phyloP scores from a whole-genome alignment of 2,329 filamentous ascomycete genomes.

The Penicillium sp. region DNA sequence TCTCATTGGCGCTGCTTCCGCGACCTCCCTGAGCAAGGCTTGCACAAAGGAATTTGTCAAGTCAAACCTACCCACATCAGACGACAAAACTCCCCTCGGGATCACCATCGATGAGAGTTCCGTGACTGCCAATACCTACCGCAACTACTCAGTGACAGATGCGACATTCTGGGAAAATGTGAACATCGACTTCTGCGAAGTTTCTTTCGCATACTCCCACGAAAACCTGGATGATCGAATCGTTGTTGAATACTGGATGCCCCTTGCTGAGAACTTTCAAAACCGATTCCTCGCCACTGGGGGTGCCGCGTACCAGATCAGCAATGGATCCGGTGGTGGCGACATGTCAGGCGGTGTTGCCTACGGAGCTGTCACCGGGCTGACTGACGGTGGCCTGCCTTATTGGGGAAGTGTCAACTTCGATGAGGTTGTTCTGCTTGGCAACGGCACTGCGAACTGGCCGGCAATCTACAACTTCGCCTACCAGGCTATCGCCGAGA shows the following conservation, averaged over 20 bases:
- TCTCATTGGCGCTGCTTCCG: too few species aligned
- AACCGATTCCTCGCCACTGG: conserved; percentile 49
- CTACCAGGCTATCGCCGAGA: conserved; percentile 55
- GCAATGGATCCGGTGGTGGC: conserved; percentile 36
- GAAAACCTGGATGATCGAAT: conserved; percentile 8
- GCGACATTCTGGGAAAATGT: too few species aligned
- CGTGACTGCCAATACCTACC: too few species aligned
- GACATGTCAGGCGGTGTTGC: conserved; percentile 36
- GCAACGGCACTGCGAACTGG: conserved; percentile 49
- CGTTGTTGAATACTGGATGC: too few species aligned
- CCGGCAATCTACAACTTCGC: conserved; percentile 34
- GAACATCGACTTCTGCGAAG: too few species aligned
- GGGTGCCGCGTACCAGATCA: conserved; percentile 38
- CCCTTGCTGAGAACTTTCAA: conserved; percentile 32
- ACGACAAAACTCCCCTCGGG: too few species aligned
- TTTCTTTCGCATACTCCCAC: too few species aligned
- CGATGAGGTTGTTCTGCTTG: conserved; percentile 40
- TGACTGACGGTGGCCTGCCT: conserved; percentile 45
- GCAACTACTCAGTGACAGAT: too few species aligned
- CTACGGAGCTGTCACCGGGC: conserved; percentile 45
- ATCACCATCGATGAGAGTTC: too few species aligned
- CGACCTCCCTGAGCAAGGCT: too few species aligned
- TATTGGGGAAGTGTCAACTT: conserved; percentile 35
- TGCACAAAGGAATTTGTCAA: too few species aligned
- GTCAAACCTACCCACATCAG: too few species aligned